phyloP scores from a whole-genome alignment of 345 rosid genomes.

The Clarkia xantiana region DNA sequence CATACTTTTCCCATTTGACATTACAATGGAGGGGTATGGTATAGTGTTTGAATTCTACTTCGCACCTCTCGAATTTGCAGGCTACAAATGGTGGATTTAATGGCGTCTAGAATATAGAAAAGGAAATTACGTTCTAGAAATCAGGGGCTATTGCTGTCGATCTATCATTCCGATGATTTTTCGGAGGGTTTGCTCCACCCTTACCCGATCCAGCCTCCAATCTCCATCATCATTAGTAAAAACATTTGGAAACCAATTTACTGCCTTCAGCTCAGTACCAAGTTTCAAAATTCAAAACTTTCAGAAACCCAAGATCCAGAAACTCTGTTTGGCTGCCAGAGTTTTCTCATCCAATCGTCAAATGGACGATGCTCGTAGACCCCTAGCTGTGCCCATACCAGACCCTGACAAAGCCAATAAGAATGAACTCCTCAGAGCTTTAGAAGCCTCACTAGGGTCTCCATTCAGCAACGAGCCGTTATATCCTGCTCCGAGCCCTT shows the following conservation, averaged over 20 bases:
- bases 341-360: conserved; percentile 22
- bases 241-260: neutral
- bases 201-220: conserved; percentile 7
- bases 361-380: conserved; percentile 40
- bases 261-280: neutral
- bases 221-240: neutral
- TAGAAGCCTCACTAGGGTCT: conserved; percentile 52
- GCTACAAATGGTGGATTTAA: neutral
- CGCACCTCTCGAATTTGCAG: neutral
- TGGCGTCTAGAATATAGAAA: neutral
- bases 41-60: neutral
- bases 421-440: conserved; percentile 48
- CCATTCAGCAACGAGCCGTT: conserved; percentile 30
- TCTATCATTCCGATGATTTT: conserved; percentile 13
- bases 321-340: conserved; percentile 6
- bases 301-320: conserved; percentile 6
- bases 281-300: neutral
- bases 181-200: conserved; percentile 10
- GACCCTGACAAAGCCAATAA: conserved; percentile 32
- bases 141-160: neutral
- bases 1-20: too few species aligned
- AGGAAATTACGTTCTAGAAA: neutral
- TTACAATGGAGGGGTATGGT: too few species aligned
- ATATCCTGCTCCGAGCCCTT: conserved; percentile 39
- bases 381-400: conserved; percentile 19